Conservation (phyloP, 495 filamentous ascomycete genomes). For the Polyplosphaeria fusca region DNA sequence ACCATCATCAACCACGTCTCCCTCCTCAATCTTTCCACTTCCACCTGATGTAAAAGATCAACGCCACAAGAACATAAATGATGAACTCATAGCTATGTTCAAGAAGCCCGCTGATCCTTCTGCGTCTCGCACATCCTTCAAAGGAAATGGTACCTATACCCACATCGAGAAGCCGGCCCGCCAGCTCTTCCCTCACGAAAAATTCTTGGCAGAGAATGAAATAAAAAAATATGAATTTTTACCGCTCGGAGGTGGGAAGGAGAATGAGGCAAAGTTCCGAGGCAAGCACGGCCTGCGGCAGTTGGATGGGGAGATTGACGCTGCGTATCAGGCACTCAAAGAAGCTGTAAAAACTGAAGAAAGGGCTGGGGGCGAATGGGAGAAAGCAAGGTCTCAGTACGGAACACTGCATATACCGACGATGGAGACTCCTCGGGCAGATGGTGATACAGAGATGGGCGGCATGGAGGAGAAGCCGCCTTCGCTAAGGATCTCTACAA, state of each 20-base stretch:
- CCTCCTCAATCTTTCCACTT: neutral
- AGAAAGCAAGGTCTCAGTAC: neutral
- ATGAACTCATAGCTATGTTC: slow-evolving; percentile 1
- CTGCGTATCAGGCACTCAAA: neutral
- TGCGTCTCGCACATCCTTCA: neutral
- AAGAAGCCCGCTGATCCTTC: neutral
- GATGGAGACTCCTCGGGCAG: neutral
- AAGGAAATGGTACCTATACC: slow-evolving; percentile 6
- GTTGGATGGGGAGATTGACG: too few relatives aligned
- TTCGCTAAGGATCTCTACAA: neutral
- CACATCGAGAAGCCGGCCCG: neutral
- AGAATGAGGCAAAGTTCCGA: neutral
- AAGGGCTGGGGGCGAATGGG: neutral
- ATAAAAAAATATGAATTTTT: neutral
- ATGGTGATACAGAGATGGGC: neutral
- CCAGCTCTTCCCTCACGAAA: neutral
- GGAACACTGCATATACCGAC: too few relatives aligned
- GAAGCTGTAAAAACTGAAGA: neutral
- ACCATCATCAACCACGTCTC: too few relatives aligned
- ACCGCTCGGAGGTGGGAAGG: neutral
- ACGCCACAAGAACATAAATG: neutral
- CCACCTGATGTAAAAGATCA: neutral
- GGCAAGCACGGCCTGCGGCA: neutral
- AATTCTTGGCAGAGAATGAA: neutral
- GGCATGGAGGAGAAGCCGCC: neutral